These are phyloP conservation scores for Mycosphaerelloides madeirae DNA, from an alignment of 2,329 filamentous ascomycete genomes.

Conservation along the genomic window DNA sequence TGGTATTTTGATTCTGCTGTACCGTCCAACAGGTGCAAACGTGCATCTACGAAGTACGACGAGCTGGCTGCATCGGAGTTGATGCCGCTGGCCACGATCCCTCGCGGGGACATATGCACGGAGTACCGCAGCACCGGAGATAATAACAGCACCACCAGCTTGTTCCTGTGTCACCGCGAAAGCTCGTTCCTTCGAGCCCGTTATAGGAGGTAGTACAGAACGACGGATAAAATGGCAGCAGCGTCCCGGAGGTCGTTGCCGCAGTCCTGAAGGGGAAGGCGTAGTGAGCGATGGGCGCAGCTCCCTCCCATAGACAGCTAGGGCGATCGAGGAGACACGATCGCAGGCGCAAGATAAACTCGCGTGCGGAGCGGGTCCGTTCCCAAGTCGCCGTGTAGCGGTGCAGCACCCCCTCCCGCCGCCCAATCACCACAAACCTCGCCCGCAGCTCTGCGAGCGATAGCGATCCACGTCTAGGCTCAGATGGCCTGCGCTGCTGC, in stretches of 20 bases:
- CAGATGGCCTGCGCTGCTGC: background rate
- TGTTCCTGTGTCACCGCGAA: no score
- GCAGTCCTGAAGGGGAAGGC: background rate
- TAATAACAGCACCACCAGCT: no score
- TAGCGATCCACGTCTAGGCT: background rate
- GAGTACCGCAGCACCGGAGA: no score
- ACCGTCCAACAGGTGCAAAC: background rate
- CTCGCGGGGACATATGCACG: no score
- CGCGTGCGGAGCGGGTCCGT: background rate
- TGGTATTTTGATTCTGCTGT: no score
- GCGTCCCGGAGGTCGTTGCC: no score
- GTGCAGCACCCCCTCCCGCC: background rate
- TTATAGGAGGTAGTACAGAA: no score
- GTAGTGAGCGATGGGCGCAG: background rate
- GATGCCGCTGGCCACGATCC: background rate
- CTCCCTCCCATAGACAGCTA: constrained; percentile 3
- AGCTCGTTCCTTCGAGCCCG: no score
- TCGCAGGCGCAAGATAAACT: background rate
- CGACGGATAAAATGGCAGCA: no score
- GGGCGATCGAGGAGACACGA: constrained; percentile 1
- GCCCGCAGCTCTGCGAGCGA: background rate
- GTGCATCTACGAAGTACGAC: background rate
- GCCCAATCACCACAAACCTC: background rate
- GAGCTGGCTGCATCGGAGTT: background rate
- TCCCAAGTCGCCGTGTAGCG: no score